phyloP scores from a whole-genome alignment of 2,329 filamentous ascomycete genomes.

The Phialemoniopsis sp. region DNA sequence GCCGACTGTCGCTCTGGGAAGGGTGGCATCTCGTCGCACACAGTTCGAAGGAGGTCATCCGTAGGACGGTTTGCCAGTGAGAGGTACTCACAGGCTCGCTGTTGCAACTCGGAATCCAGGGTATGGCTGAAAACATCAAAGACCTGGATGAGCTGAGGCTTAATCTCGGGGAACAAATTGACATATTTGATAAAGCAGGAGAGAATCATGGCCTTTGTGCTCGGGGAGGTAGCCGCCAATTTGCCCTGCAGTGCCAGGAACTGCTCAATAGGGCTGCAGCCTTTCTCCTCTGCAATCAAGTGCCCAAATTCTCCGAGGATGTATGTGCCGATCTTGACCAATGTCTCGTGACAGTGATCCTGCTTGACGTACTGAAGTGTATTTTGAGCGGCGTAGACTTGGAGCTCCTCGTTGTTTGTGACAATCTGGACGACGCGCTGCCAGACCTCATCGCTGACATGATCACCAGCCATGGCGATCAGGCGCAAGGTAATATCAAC shows the following conservation, averaged over 20 bases:
- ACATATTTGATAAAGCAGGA: constrained; percentile 97
- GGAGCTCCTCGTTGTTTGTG: constrained; percentile 97
- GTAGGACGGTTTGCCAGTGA: constrained; percentile 79
- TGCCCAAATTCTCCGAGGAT: constrained; percentile 96
- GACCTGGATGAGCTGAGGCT: constrained; percentile 84
- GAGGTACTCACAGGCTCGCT: constrained; percentile 93
- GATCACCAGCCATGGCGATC: constrained; percentile 94
- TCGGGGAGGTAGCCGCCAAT: constrained; percentile 81
- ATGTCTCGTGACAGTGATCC: constrained; percentile 91
- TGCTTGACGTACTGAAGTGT: constrained; percentile 89
- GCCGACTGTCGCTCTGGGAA: constrained; percentile 95
- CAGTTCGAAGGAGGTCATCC: constrained; percentile 86
- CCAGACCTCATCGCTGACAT: constrained; percentile 99
- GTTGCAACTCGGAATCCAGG: constrained; percentile 90
- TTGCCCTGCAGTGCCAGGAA: constrained; percentile 90
- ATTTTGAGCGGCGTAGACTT: constrained; percentile 93
- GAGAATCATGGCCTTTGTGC: constrained; percentile 87
- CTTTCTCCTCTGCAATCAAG: constrained; percentile 85
- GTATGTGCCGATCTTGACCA: constrained; percentile 97
- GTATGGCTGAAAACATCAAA: constrained; percentile 94
- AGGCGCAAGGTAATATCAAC: constrained; percentile 94
- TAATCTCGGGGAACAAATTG: constrained; percentile 97
- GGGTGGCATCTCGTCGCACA: constrained; percentile 98
- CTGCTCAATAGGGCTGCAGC: constrained; percentile 95
- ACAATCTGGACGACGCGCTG: constrained; percentile 98